Conservation (phyloP, 2,329 filamentous ascomycete species). For the Neopestalotiopsis clavispora region DNA sequence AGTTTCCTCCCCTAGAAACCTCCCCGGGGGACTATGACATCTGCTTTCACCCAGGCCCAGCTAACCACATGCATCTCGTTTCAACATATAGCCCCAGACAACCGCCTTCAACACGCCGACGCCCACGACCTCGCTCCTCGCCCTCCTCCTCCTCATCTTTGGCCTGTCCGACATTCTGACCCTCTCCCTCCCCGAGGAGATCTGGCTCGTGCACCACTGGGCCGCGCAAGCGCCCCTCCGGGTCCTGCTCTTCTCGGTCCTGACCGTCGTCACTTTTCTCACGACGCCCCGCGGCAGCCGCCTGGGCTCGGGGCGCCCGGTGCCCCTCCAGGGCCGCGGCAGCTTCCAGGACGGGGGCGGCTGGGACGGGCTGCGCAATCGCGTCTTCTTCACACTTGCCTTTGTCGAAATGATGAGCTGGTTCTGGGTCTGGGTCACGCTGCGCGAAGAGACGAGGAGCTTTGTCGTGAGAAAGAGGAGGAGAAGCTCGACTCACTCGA, state of each 20-base stretch:
- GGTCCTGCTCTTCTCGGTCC: conserved; percentile 56
- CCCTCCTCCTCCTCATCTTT: conserved; percentile 66
- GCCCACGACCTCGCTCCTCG: conserved; percentile 75
- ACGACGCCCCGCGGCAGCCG: conserved; percentile 42
- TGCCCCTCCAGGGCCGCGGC: conserved; percentile 35
- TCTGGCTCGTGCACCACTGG: conserved; percentile 68
- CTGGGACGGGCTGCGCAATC: conserved; percentile 77
- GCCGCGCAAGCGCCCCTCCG: conserved; percentile 65
- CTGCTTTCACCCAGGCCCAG: neutral
- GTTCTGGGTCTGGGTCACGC: conserved; percentile 82
- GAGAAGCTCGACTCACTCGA: conserved; percentile 28
- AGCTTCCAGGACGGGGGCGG: conserved; percentile 46
- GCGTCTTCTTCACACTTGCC: conserved; percentile 81
- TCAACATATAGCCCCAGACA: conserved; percentile 59
- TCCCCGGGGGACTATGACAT: no score
- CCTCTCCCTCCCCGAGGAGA: conserved; percentile 70
- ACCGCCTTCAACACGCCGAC: conserved; percentile 71
- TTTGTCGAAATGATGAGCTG: conserved; percentile 84
- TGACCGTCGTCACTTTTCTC: conserved; percentile 58
- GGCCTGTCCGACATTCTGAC: conserved; percentile 70
- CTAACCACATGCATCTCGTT: conserved; percentile 9
- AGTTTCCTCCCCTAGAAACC: neutral
- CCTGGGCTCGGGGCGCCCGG: conserved; percentile 39
- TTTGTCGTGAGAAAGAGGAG: conserved; percentile 45
- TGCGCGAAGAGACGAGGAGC: conserved; percentile 66